These are phyloP conservation scores for Calonectria pauciramosa DNA, from an alignment of 2,329 filamentous ascomycete genomes.

Conservation along the genomic window DNA sequence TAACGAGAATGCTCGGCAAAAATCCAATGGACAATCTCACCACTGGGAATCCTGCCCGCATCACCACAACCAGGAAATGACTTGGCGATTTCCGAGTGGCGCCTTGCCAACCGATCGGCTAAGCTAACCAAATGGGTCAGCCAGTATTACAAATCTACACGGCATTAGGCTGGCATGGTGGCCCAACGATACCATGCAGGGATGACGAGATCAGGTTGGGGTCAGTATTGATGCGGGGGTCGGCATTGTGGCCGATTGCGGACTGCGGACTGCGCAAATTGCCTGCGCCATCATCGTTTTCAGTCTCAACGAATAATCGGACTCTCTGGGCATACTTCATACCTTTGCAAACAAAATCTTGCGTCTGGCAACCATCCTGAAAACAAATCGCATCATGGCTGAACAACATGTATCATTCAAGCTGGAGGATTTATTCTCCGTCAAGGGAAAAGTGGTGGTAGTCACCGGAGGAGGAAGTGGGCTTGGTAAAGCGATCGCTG, in stretches of 20 bases:
- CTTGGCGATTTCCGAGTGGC: not conserved
- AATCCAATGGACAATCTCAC: not conserved
- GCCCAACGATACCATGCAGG: not conserved
- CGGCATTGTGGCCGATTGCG: not conserved
- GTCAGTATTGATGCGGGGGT: not conserved
- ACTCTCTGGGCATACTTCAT: not conserved
- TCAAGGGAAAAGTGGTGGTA: conserved; percentile 1
- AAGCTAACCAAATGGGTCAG: not conserved
- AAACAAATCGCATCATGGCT: not conserved
- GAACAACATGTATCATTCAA: conserved; percentile 7
- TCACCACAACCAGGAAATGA: not conserved
- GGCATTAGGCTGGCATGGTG: not conserved
- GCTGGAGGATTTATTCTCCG: not conserved
- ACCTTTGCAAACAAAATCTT: not conserved
- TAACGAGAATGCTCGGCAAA: not conserved
- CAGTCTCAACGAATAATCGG: not conserved
- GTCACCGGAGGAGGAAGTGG: conserved; percentile 3
- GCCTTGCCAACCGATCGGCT: not conserved
- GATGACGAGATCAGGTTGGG: not conserved
- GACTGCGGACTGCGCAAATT: not conserved
- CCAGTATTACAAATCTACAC: not conserved
- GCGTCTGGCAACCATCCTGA: not conserved
- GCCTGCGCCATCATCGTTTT: no score
- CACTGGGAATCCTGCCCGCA: not conserved
- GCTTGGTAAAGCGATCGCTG: not conserved